These are phyloP conservation scores for Xylariaceae sp. DNA, from an alignment of 2,329 filamentous ascomycete genomes.

Conservation along the genomic window DNA sequence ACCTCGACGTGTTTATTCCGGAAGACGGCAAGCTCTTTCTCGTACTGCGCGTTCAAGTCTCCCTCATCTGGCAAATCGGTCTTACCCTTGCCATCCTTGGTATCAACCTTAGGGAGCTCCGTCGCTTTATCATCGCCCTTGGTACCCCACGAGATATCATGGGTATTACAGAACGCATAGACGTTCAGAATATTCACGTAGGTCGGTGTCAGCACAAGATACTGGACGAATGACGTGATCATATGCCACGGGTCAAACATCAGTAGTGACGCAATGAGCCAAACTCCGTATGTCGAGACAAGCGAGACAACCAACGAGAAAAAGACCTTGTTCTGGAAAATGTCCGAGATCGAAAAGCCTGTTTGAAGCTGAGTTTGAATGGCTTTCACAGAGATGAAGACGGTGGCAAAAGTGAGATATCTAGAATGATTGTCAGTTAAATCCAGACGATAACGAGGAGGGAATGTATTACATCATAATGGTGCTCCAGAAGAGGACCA, in stretches of 20 bases:
- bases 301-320: constrained; percentile 91
- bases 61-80: constrained; percentile 93
- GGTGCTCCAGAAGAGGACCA: constrained; percentile 97
- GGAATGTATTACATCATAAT: constrained; percentile 72
- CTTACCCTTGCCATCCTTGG: constrained; percentile 86
- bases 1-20: constrained; percentile 69
- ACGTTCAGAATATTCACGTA: constrained; percentile 99
- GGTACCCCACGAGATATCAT: constrained; percentile 96
- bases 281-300: constrained; percentile 87
- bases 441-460: neutral
- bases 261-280: constrained; percentile 83
- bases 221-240: constrained; percentile 93
- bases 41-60: constrained; percentile 93
- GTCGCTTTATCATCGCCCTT: constrained; percentile 97
- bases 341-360: constrained; percentile 63
- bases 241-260: constrained; percentile 99
- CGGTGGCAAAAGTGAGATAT: constrained; percentile 89
- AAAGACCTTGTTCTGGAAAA: constrained; percentile 87
- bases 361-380: constrained; percentile 68
- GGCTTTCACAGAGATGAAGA: constrained; percentile 88
- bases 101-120: constrained; percentile 80
- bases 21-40: constrained; percentile 75
- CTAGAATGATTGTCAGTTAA: constrained; percentile 35
- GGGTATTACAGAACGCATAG: constrained; percentile 97
- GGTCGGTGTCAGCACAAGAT: constrained; percentile 88